Evolutionary conservation across 176 grass and related monocot genomes (phyloP), one percentile per base, ranked within the genome.

Genomic region (Aegilops sharonensis): DNA sequence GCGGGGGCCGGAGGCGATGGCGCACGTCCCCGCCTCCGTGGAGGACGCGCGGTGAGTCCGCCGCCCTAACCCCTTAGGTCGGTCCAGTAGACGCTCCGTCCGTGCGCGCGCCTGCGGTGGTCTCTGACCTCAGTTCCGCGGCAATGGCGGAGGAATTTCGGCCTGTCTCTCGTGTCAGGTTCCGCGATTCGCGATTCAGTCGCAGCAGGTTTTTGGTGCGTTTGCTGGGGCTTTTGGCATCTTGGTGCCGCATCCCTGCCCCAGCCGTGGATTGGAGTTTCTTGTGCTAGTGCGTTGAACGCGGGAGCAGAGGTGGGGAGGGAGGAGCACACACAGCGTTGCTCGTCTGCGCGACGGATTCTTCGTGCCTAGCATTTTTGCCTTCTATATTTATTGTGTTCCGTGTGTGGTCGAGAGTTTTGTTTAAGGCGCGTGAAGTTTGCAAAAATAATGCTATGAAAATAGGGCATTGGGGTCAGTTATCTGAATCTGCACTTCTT

Each of bases 1-100:
- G 30, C 36, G 69, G 17, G 8, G 31, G 31, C 75, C 36, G 42
- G 17, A 24, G 65, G 69, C 64, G 84, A 97, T 97, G 95, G 73
- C 92, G 75, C 82, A 95, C 73, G 4, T 77, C 37, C 85, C 85
- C 57, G 57, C 69, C 61, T 76, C 96, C 63, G 96, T 94, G 61
- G 96, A 92, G 39, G 91, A 91, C 78, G 87, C 88, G 57, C 76
- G 92, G 96, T 98, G 81, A 91, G 92, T 72, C 13, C 54, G 70
- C 52, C 78, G 3, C 63, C 20, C 83, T 36, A 32, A 70, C 24
- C 34, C 74, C 56, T 56, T 59, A 21, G 54, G 2, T 59, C 20
- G 25, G 68, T 24, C 82, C 73, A 54, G 36, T 68, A 64, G 50
- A 61, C 37, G 79, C 32, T 45, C 35, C 24, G 13, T 24, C 31